These are phyloP conservation scores for Aspergillus cristatus DNA, from an alignment of 495 filamentous ascomycete genomes.

Conservation along the genomic window DNA sequence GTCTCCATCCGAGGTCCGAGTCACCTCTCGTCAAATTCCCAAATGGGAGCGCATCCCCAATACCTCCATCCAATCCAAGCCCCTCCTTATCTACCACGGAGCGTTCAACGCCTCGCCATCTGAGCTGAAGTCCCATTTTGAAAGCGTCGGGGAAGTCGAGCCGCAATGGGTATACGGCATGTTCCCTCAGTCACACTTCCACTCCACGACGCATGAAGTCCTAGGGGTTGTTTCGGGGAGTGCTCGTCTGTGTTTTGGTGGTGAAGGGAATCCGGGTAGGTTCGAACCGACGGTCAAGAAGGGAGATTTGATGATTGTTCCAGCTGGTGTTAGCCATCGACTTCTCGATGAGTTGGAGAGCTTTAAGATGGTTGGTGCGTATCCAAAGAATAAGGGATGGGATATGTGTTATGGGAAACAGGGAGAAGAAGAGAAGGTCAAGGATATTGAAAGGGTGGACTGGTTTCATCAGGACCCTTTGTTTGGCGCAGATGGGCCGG, in stretches of 20 bases:
- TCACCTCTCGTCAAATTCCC: conserved; percentile 52
- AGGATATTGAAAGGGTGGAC: conserved; percentile 32
- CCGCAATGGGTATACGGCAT: conserved; percentile 64
- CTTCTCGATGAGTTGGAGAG: conserved; percentile 45
- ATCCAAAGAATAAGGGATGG: conserved; percentile 49
- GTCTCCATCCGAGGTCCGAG: conserved; percentile 37
- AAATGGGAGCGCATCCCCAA: conserved; percentile 51
- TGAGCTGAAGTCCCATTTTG: conserved; percentile 45
- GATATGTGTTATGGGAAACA: conserved; percentile 61
- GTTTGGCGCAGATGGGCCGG: conserved; percentile 48
- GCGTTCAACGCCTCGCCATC: conserved; percentile 40
- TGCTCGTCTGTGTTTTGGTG: conserved; percentile 58
- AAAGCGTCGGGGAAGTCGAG: conserved; percentile 39
- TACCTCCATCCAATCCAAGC: conserved; percentile 53
- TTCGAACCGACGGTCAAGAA: conserved; percentile 45
- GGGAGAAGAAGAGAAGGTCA: conserved; percentile 42
- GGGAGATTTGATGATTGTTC: conserved; percentile 58
- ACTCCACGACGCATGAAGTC: conserved; percentile 58
- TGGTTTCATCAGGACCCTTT: conserved; percentile 55
- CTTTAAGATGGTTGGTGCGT: conserved; percentile 61
- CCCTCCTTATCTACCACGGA: conserved; percentile 52
- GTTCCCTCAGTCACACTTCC: conserved; percentile 57
- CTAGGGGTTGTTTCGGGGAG: conserved; percentile 48
- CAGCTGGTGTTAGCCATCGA: conserved; percentile 56
- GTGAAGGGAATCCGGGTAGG: conserved; percentile 48